phyloP scores from a whole-genome alignment of 1,284 basidiomycete genomes.

The Phellopilus nigrolimitatus region DNA sequence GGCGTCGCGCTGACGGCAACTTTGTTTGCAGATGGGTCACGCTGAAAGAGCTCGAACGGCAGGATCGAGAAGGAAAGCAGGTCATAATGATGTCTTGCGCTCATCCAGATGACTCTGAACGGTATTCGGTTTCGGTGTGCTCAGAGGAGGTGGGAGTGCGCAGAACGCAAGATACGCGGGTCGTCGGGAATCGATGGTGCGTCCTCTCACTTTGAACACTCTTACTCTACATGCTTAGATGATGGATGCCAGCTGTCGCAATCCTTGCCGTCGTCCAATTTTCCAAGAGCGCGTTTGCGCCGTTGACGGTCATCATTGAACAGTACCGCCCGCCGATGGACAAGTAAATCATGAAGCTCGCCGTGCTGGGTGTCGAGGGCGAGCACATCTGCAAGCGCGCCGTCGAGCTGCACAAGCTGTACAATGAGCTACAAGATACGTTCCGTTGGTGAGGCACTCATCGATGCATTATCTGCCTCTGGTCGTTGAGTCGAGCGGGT shows the following conservation, averaged over 20 bases:
- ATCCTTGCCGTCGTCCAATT: conserved; percentile 77
- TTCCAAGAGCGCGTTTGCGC: conserved; percentile 58
- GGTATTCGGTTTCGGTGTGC: conserved; percentile 1
- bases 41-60: conserved; percentile 69
- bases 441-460: conserved; percentile 23
- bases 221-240: neutral
- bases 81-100: conserved; percentile 35
- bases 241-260: conserved; percentile 59
- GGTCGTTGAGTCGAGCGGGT: too few species aligned
- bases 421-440: conserved; percentile 59
- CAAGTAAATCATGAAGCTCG: conserved; percentile 74
- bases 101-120: neutral
- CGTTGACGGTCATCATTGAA: conserved; percentile 80
- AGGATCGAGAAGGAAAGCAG: conserved; percentile 70
- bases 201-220: neutral
- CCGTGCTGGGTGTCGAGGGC: conserved; percentile 68
- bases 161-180: conserved; percentile 73
- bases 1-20: neutral
- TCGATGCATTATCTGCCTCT: too few species aligned
- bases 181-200: conserved; percentile 20
- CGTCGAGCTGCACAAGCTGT: conserved; percentile 63
- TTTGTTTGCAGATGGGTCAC: conserved; percentile 56
- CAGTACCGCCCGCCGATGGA: conserved; percentile 83
- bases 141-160: conserved; percentile 82
- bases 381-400: conserved; percentile 77